Percentiles rank a stretch among this genome's conserved stretches.
phyloP scores from a whole-genome alignment of 2,329 filamentous ascomycete genomes.

The Erysiphe pulchra region DNA sequence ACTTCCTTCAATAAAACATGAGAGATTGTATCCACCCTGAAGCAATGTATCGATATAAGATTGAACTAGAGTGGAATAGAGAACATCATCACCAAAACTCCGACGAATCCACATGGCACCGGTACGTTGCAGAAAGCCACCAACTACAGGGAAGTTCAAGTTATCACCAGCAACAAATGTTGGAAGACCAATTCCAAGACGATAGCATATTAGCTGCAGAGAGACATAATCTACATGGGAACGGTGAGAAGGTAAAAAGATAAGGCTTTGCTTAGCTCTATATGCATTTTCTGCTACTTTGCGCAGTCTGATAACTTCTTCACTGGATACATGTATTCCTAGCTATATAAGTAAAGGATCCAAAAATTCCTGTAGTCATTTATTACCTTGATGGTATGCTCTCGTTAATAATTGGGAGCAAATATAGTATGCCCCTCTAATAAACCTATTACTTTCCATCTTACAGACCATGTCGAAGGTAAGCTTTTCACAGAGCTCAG shows the following conservation, averaged over 20 bases:
- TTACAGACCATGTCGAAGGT: slow-evolving; percentile 97
- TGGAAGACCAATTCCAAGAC: slow-evolving; percentile 65
- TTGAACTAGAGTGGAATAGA: slow-evolving; percentile 86
- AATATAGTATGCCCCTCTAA: slow-evolving; percentile 76
- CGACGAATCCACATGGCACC: slow-evolving; percentile 88
- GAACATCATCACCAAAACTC: slow-evolving; percentile 70
- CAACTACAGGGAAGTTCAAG: slow-evolving; percentile 76
- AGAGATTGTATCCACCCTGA: slow-evolving; percentile 77
- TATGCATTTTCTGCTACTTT: slow-evolving; percentile 62
- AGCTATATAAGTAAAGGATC: not conserved
- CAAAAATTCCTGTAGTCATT: not conserved
- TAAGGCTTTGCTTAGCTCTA: slow-evolving; percentile 76
- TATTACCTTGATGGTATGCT: slow-evolving; percentile 69
- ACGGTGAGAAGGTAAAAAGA: slow-evolving; percentile 83
- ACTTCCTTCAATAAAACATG: slow-evolving; percentile 94
- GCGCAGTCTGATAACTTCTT: slow-evolving; percentile 65
- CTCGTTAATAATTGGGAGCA: slow-evolving; percentile 68
- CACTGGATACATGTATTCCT: slow-evolving; percentile 78
- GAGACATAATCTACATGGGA: slow-evolving; percentile 95
- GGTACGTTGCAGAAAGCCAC: slow-evolving; percentile 79
- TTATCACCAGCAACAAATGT: slow-evolving; percentile 92
- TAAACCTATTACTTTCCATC: slow-evolving; percentile 85
- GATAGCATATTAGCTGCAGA: slow-evolving; percentile 83
- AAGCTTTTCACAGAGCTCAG: slow-evolving; percentile 63
- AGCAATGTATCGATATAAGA: slow-evolving; percentile 84